phyloP scores from a whole-genome alignment of 345 rosid genomes.

The Boechera divaricarpa region DNA sequence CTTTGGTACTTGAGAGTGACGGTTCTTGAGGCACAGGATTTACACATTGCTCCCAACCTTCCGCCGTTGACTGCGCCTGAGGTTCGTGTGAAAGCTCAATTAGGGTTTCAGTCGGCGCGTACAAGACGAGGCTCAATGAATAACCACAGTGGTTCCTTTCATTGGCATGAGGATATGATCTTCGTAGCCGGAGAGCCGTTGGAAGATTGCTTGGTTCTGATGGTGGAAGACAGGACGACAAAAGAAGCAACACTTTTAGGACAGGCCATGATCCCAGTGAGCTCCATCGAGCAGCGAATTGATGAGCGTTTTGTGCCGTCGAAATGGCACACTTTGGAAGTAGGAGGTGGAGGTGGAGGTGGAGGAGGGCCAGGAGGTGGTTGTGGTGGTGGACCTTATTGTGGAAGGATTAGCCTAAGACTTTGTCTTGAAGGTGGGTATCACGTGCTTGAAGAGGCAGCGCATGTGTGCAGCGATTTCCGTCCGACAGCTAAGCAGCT shows the following conservation, averaged over 20 bases:
- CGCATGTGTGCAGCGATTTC: slow-evolving; percentile 98
- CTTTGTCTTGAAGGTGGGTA: slow-evolving; percentile 96
- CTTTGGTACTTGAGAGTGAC: slow-evolving; percentile 91
- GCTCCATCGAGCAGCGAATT: slow-evolving; percentile 74
- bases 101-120: slow-evolving; percentile 83
- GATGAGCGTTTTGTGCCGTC: slow-evolving; percentile 80
- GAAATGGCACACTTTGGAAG: slow-evolving; percentile 72
- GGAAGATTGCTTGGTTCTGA: slow-evolving; percentile 71
- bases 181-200: slow-evolving; percentile 94
- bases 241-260: slow-evolving; percentile 66
- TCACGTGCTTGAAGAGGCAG: slow-evolving; percentile 98
- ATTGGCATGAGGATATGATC: slow-evolving; percentile 87
- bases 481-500: slow-evolving; percentile 96
- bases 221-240: slow-evolving; percentile 78
- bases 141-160: slow-evolving; percentile 71
- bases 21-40: slow-evolving; percentile 90
- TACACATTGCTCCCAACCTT: slow-evolving; percentile 70
- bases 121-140: slow-evolving; percentile 81
- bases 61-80: slow-evolving; percentile 91
- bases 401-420: slow-evolving; percentile 74
- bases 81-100: slow-evolving; percentile 76
- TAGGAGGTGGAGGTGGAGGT: slow-evolving; percentile 43
- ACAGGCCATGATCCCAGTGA: slow-evolving; percentile 62
- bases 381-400: slow-evolving; percentile 48
- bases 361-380: slow-evolving; percentile 20